A percentile compares a stretch with the other conserved stretches of the same genome.
Evolutionary conservation across 2,329 filamentous ascomycete genomes (phyloP).

Genomic region (Torrubiella hemipterigena): DNA sequence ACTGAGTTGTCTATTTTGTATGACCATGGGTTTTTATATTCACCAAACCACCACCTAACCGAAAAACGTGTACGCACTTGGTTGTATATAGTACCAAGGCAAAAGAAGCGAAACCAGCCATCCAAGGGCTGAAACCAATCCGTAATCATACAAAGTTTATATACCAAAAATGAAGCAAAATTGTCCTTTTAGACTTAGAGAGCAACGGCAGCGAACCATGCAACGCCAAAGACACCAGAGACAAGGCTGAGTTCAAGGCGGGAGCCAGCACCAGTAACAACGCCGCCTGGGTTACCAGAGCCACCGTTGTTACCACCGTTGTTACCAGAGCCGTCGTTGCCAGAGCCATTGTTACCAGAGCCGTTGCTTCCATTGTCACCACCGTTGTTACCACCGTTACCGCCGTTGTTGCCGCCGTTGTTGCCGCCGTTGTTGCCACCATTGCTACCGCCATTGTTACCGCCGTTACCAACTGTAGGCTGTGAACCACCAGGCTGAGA

Average conservation of each 20-base stretch:
- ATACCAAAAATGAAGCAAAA: background rate
- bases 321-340: constrained; percentile 3
- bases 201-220: constrained; percentile 12
- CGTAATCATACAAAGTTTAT: background rate
- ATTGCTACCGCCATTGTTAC: too few species aligned
- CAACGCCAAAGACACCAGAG: constrained; percentile 11
- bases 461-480: constrained; percentile 1
- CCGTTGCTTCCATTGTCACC: background rate
- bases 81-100: too few species aligned
- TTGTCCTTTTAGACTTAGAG: constrained; percentile 12
- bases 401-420: constrained; percentile 1
- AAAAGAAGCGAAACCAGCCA: too few species aligned
- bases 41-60: too few species aligned
- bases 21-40: too few species aligned
- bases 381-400: constrained; percentile 4
- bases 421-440: background rate
- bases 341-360: constrained; percentile 5
- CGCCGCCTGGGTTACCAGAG: constrained; percentile 4
- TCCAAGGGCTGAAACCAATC: background rate
- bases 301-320: constrained; percentile 3
- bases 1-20: too few species aligned
- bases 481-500: too few species aligned
- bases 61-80: too few species aligned
- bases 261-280: constrained; percentile 8
- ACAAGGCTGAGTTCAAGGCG: constrained; percentile 16